Evolutionary conservation across 148 eudicot species (phyloP), one percentile per base, ranked within the genome.

Genomic region (Simmondsia chinensis): DNA sequence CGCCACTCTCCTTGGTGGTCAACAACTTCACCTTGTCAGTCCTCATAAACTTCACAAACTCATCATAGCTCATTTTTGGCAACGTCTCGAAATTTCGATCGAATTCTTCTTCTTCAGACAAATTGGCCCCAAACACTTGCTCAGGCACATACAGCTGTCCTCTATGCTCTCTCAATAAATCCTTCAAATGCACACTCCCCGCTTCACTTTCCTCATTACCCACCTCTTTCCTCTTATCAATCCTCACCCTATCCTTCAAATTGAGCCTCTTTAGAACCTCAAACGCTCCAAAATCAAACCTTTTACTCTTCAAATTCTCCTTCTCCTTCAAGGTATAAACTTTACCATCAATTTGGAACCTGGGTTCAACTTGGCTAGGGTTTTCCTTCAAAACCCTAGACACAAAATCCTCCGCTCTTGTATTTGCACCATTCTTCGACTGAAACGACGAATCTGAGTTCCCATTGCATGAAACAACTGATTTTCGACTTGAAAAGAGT

Each of bases 91-190:
- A 73, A 37, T 28, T 53, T 30, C 47, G 67, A 38, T 75, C 74
- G 16, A 88, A 88, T 23, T 63, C 69, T 41, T 80, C 83, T 36
- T 88, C 96, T 57, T 88, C 79, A 0, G 94, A 80, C 59, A 88
- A 60, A 46, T 50, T 73, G 2, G 64, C 34, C 48, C 64, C 69
- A 38, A 87, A 87, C 26, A 80, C 45, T 51, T 83, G 81, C 61
- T 83, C 89, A 11, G 96, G 96, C 14, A 87, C 96, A 77, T 83
- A 83, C 5, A 87, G 70, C 49, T 87, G 66, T 52, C 96, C 96
- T 49, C 56, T 80, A 51, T 74, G 60, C 53, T 88, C 80, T 72
- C 96, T 77, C 63, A 83, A 56, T 16, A 88, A 54, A 57, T 88
- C 94, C 57, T 80, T 80, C 65, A 88, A 62, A 72, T 59, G 66